Base-by-base conservation (phyloP, 495 filamentous ascomycete genomes). In the Xylona heveae region DNA sequence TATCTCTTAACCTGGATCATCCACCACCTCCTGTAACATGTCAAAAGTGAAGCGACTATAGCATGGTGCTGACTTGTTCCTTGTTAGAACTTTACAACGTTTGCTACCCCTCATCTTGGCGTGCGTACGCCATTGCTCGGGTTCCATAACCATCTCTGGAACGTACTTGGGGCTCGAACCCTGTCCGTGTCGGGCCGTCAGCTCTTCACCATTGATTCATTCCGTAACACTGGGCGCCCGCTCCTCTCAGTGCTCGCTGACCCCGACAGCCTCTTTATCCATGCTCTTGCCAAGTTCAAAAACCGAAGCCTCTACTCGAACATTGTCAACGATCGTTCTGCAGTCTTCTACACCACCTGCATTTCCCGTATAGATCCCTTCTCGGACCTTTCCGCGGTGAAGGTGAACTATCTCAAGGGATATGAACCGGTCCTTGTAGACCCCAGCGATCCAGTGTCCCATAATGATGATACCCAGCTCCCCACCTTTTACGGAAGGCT, bases 71-170 rank as follows among this genome's bases (percentile, higher is more conserved):
- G n/a, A n/a, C n/a, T n/a, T 42, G 21, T 30, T 30, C n/a, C 14
- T 21, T 7, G 7, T 6, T 35, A 73, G 67, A 93, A 93, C 53
- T 94, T 94, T 47, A 79, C 78, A 2, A 90, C 82, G 1, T 94
- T 95, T 51, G 85, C 78, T 16, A 71, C 73, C 10, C 85, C 88
- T 13, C 84, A 94, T 53, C 66, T 94, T 0, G 85, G 85, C 13
- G 79, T 85, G 5, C 62, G 79, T 26, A 70, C 74, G 6, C 82
- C 85, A 0, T 52, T 74, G 3, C 58, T 62, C 22, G 82, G 82
- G 6, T 63, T 61, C 46, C 52, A 59, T 28, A 71, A 68, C 36
- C 53, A 71, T 30, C 45, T 84, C 4, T 93, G 67, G 65, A 97
- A 97, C 51, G 61, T 72, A 2, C 37, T 95, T 9, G 85, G 81